Conservation (phyloP, 2,329 filamentous ascomycete genomes). For the Fusarium tjaetaba region DNA sequence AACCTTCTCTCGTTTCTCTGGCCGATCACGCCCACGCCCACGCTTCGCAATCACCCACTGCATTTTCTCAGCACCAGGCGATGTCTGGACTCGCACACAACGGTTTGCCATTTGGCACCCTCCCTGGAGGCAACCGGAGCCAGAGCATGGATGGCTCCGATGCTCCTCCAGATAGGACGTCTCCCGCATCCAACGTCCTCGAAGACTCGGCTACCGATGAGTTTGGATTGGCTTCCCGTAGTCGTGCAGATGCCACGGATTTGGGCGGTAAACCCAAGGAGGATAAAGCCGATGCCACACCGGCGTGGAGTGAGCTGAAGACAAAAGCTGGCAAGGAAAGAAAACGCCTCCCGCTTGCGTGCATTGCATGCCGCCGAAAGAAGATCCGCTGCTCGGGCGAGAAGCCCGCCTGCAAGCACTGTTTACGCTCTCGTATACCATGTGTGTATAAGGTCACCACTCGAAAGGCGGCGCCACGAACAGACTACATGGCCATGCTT, state of each 20-base stretch:
- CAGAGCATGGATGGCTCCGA: constrained; percentile 56
- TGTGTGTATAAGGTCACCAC: constrained; percentile 98
- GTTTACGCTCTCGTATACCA: constrained; percentile 87
- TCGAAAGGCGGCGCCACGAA: constrained; percentile 90
- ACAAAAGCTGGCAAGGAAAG: constrained; percentile 96
- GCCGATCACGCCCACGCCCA: constrained; percentile 50
- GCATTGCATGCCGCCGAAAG: constrained; percentile 94
- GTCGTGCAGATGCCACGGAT: constrained; percentile 63
- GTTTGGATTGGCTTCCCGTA: constrained; percentile 62
- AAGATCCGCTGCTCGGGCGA: constrained; percentile 98
- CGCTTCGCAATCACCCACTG: constrained; percentile 44
- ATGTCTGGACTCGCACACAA: constrained; percentile 37
- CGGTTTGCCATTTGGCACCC: constrained; percentile 39
- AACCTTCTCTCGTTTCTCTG: constrained; percentile 52
- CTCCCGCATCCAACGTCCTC: constrained; percentile 57
- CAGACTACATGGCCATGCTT: constrained; percentile 99
- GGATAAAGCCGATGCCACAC: constrained; percentile 66
- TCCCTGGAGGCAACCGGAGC: constrained; percentile 38
- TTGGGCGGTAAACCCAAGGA: constrained; percentile 64
- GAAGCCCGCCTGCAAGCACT: constrained; percentile 97
- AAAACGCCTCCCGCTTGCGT: constrained; percentile 90
- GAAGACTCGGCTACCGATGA: constrained; percentile 68
- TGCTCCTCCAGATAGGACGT: constrained; percentile 55
- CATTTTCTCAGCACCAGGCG: constrained; percentile 49
- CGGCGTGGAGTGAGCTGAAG: constrained; percentile 84